Evolutionary conservation across 306 rosid species (phyloP), one percentile per base, ranked within the genome.

Genomic region (Cercis canadensis): DNA sequence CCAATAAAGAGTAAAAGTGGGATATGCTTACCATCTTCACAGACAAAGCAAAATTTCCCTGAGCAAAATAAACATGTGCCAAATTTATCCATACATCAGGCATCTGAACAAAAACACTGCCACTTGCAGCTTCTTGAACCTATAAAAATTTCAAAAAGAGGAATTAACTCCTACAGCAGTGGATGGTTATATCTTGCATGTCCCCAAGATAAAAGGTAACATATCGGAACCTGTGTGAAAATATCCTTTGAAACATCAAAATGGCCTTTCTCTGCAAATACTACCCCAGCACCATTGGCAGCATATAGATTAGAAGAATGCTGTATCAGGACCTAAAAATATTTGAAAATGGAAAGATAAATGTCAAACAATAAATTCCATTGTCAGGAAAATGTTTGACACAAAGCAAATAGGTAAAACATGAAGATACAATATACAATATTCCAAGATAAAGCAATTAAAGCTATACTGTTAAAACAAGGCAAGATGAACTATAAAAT

Each of bases 81-180:
- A 94, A 79, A 80, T 94, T 94, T 73, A 94, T 91, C 99, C 99
- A 91, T 78, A 94, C 99, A 74, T 94, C 99, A 40, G 99, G 96
- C 96, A 91, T 94, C 91, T 95, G 97, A 80, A 95, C 96, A 85
- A 95, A 91, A 80, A 95, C 89, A 81, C 84, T 89, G 39, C 99
- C 99, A 72, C 99, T 95, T 72, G 99, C 99, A 75, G 97, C 99
- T 95, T 95, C 99, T 87, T 91, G 99, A 78, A 95, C 99, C 99
- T 95, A 51, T 43, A 75, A 79, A 53, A 70, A 67, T 47, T 59
- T 36, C 72, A 19, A 82, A 17, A 67, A 44, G 70, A 83, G 64
- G 31, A 62, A 71, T 57, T 45, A 63, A 78, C 19, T 50, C 61
- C 56, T 54, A 33, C 21, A 57, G 51, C 17, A 52, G 67, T 71